Evolutionary conservation across 768 basidiomycete species (phyloP), one percentile per base, ranked within the genome.

Genomic region (Boletus vinaceobasis): DNA sequence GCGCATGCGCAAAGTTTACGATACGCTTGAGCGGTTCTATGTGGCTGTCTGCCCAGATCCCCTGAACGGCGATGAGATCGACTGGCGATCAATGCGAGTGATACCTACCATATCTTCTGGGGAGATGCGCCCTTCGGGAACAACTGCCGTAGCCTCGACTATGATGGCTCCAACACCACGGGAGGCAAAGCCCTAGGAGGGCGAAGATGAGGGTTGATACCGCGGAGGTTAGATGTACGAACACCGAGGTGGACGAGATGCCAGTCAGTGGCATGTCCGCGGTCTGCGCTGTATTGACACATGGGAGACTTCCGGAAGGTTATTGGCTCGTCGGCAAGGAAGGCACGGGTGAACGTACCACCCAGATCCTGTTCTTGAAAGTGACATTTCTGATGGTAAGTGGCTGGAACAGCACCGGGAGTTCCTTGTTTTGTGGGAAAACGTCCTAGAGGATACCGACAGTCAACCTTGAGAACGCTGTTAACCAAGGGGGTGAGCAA

Each of bases 181-280:
- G 10, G 85, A 79, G 10, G 88, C 88, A 60, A 85, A 81, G 1
- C 78, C 79, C 81, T 83, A 52, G 10, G 52, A 37, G 32, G 43
- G 27, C n/a, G 50, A 31, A 15, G 13, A 43, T 46, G 6, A 43
- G 43, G n/a, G 5, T 23, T 38, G 21, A 27, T 27, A 13, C 11
- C 1, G 7, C 10, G 14, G 8, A 23, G 0, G 40, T 11, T 42
- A 8, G 45, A 45, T 5, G 26, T 31, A 68, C 68, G 61, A 57
- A 82, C 82, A 1, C 87, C 88, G 33, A 89, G 76, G 65, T 93
- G 88, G 17, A 90, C 87, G 5, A 92, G 70, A 67, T 93, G 92
- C 84, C 86, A 92, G 58, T 91, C 87, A 1, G 90, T 90, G 4
- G 84, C 82, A 61, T 88, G 83, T 0, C 90, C 90, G 48, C 85